These are phyloP conservation scores for Thymus mandschuricus DNA, from an alignment of 257 asterid species.

Conservation along the genomic window DNA sequence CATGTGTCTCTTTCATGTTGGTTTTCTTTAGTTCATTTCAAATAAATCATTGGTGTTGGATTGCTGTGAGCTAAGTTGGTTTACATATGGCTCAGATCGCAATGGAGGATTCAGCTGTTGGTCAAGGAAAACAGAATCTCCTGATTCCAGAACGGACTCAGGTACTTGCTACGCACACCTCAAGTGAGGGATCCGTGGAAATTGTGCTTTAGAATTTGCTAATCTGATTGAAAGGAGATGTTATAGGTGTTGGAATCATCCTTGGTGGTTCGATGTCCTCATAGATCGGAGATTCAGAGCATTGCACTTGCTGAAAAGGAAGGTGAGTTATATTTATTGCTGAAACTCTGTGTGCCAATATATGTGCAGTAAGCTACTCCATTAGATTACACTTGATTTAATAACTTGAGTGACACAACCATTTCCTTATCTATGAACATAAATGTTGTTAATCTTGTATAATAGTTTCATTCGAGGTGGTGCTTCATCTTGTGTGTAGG, in stretches of 20 bases:
- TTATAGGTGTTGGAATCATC: conserved; percentile 70
- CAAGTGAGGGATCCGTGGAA: conserved; percentile 4
- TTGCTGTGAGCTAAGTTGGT: conserved; percentile 1
- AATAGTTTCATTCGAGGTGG: not conserved
- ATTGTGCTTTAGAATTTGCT: not conserved
- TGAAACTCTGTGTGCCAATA: not conserved
- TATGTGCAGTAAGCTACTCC: not conserved
- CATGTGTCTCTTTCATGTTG: not conserved
- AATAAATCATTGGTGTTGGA: not conserved
- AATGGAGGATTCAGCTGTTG: conserved; percentile 60
- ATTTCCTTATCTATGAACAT: not conserved
- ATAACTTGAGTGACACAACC: conserved; percentile 3
- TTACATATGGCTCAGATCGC: conserved; percentile 52
- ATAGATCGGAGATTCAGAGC: conserved; percentile 86
- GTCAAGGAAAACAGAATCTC: conserved; percentile 81
- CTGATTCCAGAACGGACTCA: conserved; percentile 75
- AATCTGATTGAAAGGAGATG: conserved; percentile 26
- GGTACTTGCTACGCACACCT: conserved; percentile 43
- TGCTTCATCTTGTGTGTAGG: conserved; percentile 9
- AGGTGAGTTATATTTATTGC: conserved; percentile 39
- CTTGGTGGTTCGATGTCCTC: conserved; percentile 76
- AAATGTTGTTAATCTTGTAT: not conserved
- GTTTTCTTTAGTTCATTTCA: not conserved
- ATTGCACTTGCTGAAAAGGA: conserved; percentile 66
- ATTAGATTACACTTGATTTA: not conserved